These are phyloP conservation scores for Leccinum solheimii DNA, from an alignment of 1,284 basidiomycete species.

Conservation along the genomic window DNA sequence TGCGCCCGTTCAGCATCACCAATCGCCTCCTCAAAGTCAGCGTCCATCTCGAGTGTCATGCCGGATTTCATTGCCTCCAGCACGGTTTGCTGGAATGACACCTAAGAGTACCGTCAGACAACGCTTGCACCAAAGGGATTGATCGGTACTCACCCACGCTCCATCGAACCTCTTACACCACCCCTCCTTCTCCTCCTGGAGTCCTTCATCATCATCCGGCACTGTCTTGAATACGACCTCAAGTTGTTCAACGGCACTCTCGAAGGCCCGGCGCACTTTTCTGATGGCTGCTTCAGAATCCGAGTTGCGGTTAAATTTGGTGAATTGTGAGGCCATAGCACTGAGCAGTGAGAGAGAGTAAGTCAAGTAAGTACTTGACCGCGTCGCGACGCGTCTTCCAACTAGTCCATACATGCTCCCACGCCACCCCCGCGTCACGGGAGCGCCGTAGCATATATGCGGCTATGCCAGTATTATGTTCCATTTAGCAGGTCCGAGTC, in stretches of 20 bases:
- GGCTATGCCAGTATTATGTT: neutral
- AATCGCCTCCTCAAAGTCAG: too few species aligned
- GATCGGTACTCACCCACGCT: neutral
- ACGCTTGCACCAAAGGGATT: neutral
- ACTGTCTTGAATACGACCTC: neutral
- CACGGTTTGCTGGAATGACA: neutral
- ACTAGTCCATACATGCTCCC: neutral
- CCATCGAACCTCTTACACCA: neutral
- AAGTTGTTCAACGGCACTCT: neutral
- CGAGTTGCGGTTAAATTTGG: neutral
- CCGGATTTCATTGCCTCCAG: too few species aligned
- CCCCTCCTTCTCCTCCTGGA: neutral
- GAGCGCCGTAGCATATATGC: neutral
- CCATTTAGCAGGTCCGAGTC: neutral
- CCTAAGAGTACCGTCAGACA: neutral
- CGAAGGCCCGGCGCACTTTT: neutral
- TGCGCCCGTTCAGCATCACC: neutral
- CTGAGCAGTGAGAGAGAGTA: neutral
- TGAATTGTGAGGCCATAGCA: neutral
- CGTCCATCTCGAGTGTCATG: too few species aligned
- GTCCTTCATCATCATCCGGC: neutral
- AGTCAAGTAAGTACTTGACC: neutral
- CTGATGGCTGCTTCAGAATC: neutral
- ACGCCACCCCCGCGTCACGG: neutral
- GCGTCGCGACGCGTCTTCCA: neutral